Evolutionary conservation across 176 grass and related monocot species (phyloP), one percentile per base, ranked within the genome.

Genomic region (Musa beccarii): DNA sequence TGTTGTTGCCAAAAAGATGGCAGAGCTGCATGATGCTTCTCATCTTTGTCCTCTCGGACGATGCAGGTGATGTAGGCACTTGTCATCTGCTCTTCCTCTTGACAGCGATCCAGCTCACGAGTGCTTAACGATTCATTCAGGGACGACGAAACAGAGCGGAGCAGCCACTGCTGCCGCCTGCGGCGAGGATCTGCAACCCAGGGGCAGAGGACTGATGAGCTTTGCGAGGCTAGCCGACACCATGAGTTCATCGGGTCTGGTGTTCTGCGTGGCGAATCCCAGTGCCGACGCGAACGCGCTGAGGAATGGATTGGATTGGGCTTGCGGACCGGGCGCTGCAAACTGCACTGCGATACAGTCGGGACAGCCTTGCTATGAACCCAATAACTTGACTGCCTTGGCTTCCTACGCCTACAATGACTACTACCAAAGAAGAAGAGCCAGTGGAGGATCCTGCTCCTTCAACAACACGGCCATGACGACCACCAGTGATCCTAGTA

Each of bases 351-450:
- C 83, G 8, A 90, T 96, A 59, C 93, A 96, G 73, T 79, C 77
- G 11, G 84, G 93, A 5, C 83, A 83, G 6, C 12, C 77, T 2
- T 96, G 93, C 82, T 96, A 88, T 85, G 65, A 78, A 77, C 79
- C 76, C 53, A 86, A 92, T 83, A 78, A 96, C 79, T 54, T 96
- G 59, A 49, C 89, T 3, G 93, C 80, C 50, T 49, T 96, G 66
- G 89, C 90, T 10, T 92, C 93, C 76, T 96, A 90, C 76, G 93
- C 93, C 56, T 96, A 86, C 79, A 96, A 96, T 61, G 90, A 96
- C 70, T 96, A 96, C 81, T 96, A 87, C 79, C 85, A 92, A 9
- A 85, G 79, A 64, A 79, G 21, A 17, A 20, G 76, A 8, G 51
- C 17, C 69, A 80, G 74, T 59, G 89, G 93, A 25, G 93, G 83